phyloP scores from a whole-genome alignment of 1,284 basidiomycete genomes.

The Cryptococcus sp. region DNA sequence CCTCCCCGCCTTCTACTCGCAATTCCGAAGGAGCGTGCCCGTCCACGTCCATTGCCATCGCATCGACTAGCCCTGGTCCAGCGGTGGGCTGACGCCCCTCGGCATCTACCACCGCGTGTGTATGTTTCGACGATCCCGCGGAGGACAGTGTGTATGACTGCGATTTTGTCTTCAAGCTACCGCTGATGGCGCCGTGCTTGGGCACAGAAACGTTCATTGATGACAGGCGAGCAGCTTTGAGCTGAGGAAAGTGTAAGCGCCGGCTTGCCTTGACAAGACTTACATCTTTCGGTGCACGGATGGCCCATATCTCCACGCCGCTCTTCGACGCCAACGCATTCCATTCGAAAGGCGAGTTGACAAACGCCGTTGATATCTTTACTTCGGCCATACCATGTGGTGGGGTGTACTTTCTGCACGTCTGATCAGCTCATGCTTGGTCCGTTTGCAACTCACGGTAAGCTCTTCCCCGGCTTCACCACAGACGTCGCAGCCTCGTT shows the following conservation, averaged over 20 bases:
- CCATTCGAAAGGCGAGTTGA: constrained; percentile 45
- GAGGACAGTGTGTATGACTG: constrained; percentile 31
- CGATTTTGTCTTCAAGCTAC: constrained; percentile 34
- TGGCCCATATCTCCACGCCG: constrained; percentile 50
- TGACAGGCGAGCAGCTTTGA: constrained; percentile 45
- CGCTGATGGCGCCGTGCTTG: constrained; percentile 15
- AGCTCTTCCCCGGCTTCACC: constrained; percentile 4
- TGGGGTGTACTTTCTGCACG: constrained; percentile 39
- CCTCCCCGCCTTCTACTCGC: constrained; percentile 40
- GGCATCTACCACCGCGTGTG: constrained; percentile 21
- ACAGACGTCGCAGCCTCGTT: not conserved
- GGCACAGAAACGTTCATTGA: constrained; percentile 20
- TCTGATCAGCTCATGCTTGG: not conserved
- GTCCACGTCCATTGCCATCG: constrained; percentile 33
- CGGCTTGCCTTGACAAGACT: constrained; percentile 5
- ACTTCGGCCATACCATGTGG: constrained; percentile 44
- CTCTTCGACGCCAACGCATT: constrained; percentile 36
- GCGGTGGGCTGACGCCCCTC: constrained; percentile 36
- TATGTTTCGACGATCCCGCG: constrained; percentile 20
- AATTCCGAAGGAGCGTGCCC: constrained; percentile 11
- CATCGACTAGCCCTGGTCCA: constrained; percentile 34
- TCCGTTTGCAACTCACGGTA: constrained; percentile 16
- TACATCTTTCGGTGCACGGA: constrained; percentile 48
- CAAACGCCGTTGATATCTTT: constrained; percentile 26
- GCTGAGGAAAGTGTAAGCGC: constrained; percentile 18